Percentiles rank a stretch among this genome's conserved stretches.
Evolutionary conservation across 192 early-diverging fungal genomes (phyloP).

Genomic region (Borealophlyctis nickersoniae): DNA sequence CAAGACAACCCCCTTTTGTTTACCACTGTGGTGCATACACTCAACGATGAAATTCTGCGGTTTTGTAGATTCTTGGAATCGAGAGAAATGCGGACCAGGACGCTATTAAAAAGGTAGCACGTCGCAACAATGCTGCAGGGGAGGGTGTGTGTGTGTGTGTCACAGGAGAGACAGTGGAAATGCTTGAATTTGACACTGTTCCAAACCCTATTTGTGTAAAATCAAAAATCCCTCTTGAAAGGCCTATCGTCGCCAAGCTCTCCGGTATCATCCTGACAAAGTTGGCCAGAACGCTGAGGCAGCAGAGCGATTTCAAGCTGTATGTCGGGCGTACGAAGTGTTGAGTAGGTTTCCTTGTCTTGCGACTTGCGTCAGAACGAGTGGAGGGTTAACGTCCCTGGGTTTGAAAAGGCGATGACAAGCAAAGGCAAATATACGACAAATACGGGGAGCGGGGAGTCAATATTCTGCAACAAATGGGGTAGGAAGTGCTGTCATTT

Average conservation of each 20-base stretch:
- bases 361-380: neutral
- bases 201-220: neutral
- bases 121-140: conserved; percentile 4
- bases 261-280: conserved; percentile 72
- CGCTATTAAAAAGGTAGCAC: conserved; percentile 39
- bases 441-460: conserved; percentile 65
- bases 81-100: conserved; percentile 35
- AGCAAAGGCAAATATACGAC: conserved; percentile 88
- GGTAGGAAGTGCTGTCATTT: too few relatives aligned
- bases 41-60: too few relatives aligned
- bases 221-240: neutral
- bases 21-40: too few relatives aligned
- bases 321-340: conserved; percentile 84
- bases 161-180: neutral
- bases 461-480: conserved; percentile 41
- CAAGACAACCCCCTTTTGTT: too few relatives aligned
- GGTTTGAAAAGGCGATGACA: conserved; percentile 44
- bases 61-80: conserved; percentile 40
- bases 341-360: conserved; percentile 37
- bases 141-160: neutral
- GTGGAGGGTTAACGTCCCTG: conserved; percentile 37
- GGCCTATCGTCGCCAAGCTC: conserved; percentile 47
- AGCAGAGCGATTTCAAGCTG: conserved; percentile 75
- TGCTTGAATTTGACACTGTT: neutral
- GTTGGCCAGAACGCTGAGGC: conserved; percentile 39